These are phyloP conservation scores for Babesia ovis DNA, from an alignment of 169 alveolate species.

Conservation along the genomic window DNA sequence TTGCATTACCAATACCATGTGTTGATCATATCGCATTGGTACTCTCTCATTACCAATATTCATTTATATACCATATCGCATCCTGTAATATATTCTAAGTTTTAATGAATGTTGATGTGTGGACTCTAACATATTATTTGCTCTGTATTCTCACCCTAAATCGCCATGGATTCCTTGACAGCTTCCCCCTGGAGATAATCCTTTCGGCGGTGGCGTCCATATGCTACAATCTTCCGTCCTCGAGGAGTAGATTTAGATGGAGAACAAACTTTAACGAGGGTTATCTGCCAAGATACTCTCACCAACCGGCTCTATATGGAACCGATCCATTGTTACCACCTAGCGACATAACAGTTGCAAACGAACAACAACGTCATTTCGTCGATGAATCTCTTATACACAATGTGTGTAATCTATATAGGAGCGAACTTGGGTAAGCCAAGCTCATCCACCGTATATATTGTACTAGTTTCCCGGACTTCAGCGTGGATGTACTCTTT, in stretches of 20 bases:
- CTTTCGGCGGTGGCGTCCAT: not conserved
- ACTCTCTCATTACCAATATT: too few relatives aligned
- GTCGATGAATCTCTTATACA: slow-evolving; percentile 29
- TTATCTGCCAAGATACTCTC: too few relatives aligned
- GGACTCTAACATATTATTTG: not conserved
- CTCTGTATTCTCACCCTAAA: too few relatives aligned
- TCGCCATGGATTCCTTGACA: too few relatives aligned
- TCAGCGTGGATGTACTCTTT: slow-evolving; percentile 44
- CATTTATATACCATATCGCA: too few relatives aligned
- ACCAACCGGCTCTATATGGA: too few relatives aligned
- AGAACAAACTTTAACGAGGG: too few relatives aligned
- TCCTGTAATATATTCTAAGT: too few relatives aligned
- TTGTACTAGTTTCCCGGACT: slow-evolving; percentile 44
- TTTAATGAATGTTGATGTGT: not conserved
- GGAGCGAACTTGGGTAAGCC: slow-evolving; percentile 43
- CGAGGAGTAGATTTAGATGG: too few relatives aligned
- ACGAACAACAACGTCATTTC: slow-evolving; percentile 25
- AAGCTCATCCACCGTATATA: too few relatives aligned
- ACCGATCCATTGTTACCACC: not conserved
- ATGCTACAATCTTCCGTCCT: not conserved
- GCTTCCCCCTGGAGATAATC: not conserved
- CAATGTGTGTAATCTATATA: slow-evolving; percentile 30
- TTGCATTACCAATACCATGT: too few relatives aligned
- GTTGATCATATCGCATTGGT: too few relatives aligned
- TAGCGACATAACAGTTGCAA: slow-evolving; percentile 42